Base-by-base conservation (phyloP, 2,329 filamentous ascomycete species). In the Colletotrichum trifolii region DNA sequence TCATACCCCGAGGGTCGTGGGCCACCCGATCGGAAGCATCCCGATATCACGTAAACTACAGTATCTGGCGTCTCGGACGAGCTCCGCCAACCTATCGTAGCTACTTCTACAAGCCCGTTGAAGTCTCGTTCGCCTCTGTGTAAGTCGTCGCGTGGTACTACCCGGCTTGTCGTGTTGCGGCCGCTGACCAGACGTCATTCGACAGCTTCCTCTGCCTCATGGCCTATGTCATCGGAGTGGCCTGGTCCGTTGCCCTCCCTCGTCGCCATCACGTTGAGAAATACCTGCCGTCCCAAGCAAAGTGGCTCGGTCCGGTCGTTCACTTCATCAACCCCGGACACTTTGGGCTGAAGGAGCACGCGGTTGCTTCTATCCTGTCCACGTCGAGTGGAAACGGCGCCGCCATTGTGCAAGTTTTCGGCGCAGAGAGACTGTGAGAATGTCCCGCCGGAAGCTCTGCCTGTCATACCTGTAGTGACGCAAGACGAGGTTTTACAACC, bases 251-350 rank as follows among this genome's bases (percentile, higher is more conserved):
- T n/a, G 55, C 49, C 9, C 52, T 67, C 4, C 64, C 64, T 7
- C 64, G 64, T 34, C 60, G 64, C 4, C 60, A 64, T 8, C 64
- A 67, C 12, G 60, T 64, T 13, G 64, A 67, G 25, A 55, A 64
- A n/a, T 64, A 52, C 33, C 40, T 67, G 0, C 60, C 64, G 1
- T 67, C 64, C 6, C 64, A 67, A 38, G 60, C 64, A n/a, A 64
- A 45, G 34, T 64, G 64, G 64, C 55, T 67, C 3, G 64, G 60
- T 2, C 64, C 52, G 7, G 47, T 67, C 1, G 60, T 67, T 7
- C 64, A 64, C 47, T 67, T 67, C 35, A 56, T 67, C 36, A 67
- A 67, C 17, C 64, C 64, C 13, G 60, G 64, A 2, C 60, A 67
- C 11, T 67, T 67, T 33, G 64, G 64, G 2, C 25, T 67, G 25